A percentile compares a stretch with the other conserved stretches of the same genome.
phyloP scores from a whole-genome alignment of 2,329 filamentous ascomycete species.

The Cladophialophora carrionii region DNA sequence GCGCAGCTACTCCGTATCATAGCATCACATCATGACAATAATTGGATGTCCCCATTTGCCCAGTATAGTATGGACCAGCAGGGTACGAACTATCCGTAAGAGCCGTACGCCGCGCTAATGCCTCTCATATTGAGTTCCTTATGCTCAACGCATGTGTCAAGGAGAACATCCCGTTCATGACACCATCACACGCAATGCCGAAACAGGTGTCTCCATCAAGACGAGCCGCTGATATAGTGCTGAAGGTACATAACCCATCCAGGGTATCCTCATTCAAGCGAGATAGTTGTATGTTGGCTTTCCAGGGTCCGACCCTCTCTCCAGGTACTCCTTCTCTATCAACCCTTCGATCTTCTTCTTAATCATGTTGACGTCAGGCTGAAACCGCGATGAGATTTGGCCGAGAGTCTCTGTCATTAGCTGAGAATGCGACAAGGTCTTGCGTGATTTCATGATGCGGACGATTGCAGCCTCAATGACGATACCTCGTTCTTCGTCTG shows the following conservation, averaged over 20 bases:
- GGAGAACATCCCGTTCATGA: conserved; percentile 10
- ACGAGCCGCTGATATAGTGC: background rate
- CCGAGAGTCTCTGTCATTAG: conserved; percentile 56
- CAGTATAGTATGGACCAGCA: too few relatives aligned
- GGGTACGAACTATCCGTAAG: background rate
- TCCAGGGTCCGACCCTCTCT: conserved; percentile 43
- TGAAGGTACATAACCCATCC: background rate
- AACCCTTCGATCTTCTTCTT: conserved; percentile 58
- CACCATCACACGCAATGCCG: background rate
- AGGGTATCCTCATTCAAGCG: conserved; percentile 32
- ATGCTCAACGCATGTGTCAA: conserved; percentile 21
- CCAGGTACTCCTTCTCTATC: conserved; percentile 59
- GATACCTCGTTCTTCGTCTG: conserved; percentile 53
- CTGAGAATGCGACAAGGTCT: conserved; percentile 52
- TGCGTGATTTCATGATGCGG: conserved; percentile 60
- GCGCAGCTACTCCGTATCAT: too few relatives aligned
- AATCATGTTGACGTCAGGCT: conserved; percentile 57
- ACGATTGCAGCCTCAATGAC: conserved; percentile 58
- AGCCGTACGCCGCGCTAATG: conserved; percentile 25
- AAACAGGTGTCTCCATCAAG: background rate
- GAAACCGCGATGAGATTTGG: conserved; percentile 54
- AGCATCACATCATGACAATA: background rate
- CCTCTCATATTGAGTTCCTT: background rate
- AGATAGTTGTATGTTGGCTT: conserved; percentile 41
- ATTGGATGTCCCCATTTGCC: background rate